A percentile compares a stretch with the other conserved stretches of the same genome.
phyloP scores from a whole-genome alignment of 129 eudicot species.

The Arctium minus region DNA sequence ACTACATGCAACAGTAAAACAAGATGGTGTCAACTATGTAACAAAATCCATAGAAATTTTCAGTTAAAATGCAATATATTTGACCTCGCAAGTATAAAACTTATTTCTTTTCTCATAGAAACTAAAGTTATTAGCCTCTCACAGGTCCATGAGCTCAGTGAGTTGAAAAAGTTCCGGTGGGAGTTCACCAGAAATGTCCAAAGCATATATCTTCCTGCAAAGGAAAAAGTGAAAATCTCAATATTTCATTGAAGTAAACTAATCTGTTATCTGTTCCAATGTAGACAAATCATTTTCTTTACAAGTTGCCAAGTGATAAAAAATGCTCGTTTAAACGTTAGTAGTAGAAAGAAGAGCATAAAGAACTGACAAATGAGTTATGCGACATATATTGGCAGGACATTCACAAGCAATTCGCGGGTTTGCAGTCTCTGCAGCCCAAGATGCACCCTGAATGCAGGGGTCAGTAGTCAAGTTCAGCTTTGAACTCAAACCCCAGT shows the following conservation, averaged over 20 bases:
- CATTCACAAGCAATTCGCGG: slow-evolving; percentile 67
- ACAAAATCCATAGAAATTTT: neutral
- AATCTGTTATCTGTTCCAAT: neutral
- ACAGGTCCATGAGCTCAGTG: slow-evolving; percentile 64
- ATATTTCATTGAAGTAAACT: neutral
- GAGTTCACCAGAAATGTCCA: slow-evolving; percentile 68
- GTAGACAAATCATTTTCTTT: neutral
- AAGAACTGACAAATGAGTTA: slow-evolving; percentile 61
- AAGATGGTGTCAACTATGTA: neutral
- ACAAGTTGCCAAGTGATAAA: neutral
- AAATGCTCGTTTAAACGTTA: neutral
- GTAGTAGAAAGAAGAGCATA: neutral
- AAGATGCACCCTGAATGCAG: slow-evolving; percentile 45
- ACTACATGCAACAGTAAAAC: neutral
- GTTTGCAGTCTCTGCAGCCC: slow-evolving; percentile 54
- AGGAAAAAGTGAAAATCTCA: neutral
- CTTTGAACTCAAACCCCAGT: slow-evolving; percentile 53
- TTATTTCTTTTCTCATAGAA: neutral
- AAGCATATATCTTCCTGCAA: slow-evolving; percentile 71
- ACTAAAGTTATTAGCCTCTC: slow-evolving; percentile 19
- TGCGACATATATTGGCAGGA: slow-evolving; percentile 45
- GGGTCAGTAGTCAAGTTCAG: slow-evolving; percentile 54
- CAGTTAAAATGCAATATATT: neutral
- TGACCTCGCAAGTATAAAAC: neutral
- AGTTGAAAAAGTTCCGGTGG: slow-evolving; percentile 62